A percentile compares a stretch with the other conserved stretches of the same genome.
Evolutionary conservation across 2,329 filamentous ascomycete species (phyloP).

Genomic region (Neoscytalidium dimidiatum): DNA sequence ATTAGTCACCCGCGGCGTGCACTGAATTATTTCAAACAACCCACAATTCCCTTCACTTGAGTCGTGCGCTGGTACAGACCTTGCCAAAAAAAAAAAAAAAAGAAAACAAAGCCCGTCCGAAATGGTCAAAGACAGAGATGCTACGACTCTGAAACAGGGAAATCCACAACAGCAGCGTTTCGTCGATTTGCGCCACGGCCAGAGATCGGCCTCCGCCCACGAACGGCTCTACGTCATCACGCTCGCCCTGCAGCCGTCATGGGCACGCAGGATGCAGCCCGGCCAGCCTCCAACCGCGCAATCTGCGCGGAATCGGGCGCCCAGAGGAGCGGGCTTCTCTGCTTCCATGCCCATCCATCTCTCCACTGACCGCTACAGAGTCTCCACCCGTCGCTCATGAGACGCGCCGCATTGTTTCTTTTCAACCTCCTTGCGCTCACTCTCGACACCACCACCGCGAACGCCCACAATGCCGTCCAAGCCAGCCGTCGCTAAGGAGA

Average conservation of each 20-base stretch:
- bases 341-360: not conserved
- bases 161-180: not conserved
- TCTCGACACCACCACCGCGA: not conserved
- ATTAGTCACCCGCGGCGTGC: not conserved
- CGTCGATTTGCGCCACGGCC: not conserved
- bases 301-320: not conserved
- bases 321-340: not conserved
- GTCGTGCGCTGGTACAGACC: too few relatives aligned
- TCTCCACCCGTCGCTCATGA: not conserved
- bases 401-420: not conserved
- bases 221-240: not conserved
- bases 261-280: not conserved
- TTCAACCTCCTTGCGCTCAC: not conserved
- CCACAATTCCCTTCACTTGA: too few relatives aligned
- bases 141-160: not conserved
- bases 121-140: too few relatives aligned
- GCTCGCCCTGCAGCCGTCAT: not conserved
- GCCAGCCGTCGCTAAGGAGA: slow-evolving; percentile 13
- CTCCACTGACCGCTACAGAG: not conserved
- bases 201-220: not conserved
- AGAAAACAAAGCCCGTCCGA: too few relatives aligned
- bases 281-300: not conserved
- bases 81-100: too few relatives aligned
- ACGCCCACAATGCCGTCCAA: slow-evolving; percentile 9
- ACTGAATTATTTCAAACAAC: too few relatives aligned